phyloP scores from a whole-genome alignment of 768 basidiomycete species.

The Termitomyces sp. region DNA sequence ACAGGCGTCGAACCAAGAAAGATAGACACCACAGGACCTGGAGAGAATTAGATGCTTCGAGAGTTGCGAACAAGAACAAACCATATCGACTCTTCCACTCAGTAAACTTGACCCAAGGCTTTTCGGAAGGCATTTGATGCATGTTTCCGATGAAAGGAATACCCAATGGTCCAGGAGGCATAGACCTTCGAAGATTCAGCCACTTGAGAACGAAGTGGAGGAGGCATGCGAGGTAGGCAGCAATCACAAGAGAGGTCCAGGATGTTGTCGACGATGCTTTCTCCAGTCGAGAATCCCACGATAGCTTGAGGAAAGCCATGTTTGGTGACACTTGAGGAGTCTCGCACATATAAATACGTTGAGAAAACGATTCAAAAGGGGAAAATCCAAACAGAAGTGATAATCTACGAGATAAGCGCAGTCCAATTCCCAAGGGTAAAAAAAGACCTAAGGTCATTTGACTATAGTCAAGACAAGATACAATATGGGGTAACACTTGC shows the following conservation, averaged over 20 bases:
- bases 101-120: constrained; percentile 47
- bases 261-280: background rate
- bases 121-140: constrained; percentile 38
- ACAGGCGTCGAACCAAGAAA: constrained; percentile 40
- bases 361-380: background rate
- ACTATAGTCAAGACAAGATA: background rate
- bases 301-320: background rate
- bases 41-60: background rate
- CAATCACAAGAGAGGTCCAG: background rate
- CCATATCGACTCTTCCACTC: constrained; percentile 45
- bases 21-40: constrained; percentile 38
- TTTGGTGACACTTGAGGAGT: background rate
- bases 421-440: background rate
- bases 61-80: constrained; percentile 9
- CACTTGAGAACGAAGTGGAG: constrained; percentile 23
- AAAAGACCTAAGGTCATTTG: background rate
- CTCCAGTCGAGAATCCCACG: background rate
- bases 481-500: background rate
- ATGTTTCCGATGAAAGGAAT: constrained; percentile 43
- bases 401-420: background rate
- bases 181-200: constrained; percentile 25
- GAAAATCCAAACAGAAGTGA: background rate
- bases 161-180: constrained; percentile 45
- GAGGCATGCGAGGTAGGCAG: constrained; percentile 14
- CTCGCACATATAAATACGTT: background rate